Evolutionary conservation across 352 stramenopile genomes (phyloP), one percentile per base, ranked within the genome.

Genomic region (Globisporangium radiosum): DNA sequence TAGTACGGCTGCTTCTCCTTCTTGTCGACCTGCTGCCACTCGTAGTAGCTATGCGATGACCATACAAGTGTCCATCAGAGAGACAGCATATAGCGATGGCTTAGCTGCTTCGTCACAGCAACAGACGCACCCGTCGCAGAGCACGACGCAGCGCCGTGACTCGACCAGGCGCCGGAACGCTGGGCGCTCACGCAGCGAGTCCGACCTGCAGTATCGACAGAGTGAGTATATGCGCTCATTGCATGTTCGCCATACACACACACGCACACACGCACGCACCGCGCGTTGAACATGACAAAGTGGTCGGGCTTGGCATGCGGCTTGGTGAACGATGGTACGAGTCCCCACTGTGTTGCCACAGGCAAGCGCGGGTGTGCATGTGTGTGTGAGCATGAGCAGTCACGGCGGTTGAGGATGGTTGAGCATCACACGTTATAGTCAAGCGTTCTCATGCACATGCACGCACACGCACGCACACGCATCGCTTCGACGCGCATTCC

Each of bases 1-100:
- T 96, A 97, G 72, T 95, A 96, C 38, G 90, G 90, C 57, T 97
- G 90, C 62, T 95, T 96, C 55, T 91, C 81, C 15, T 74, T 74
- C 69, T 92, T 95, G 60, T 85, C 71, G 13, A 96, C 66, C 62
- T 93, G 81, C 43, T 94, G 84, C 90, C 90, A 97, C 59, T 97
- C 90, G 61, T 95, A 97, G 63, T 96, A 96, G 7, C 77, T 87
- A 33, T 8, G 19, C 11, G 8, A 47, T 19, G 14, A 42, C 19
- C 19, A 17, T n/a, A 45, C 44, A 3, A 48, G 0, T 13, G 15
- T 54, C 50, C 6, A 14, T 14, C 11, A 56, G 17, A 19, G 17
- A 39, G n/a, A 33, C 50, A 25, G 19, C 19, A 25, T 25, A 25
- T 25, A 25, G 19, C 19, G 19, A 25, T 25, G 19, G 19, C 19